Evolutionary conservation across 2,329 filamentous ascomycete species (phyloP).

Genomic region (Botrytis porri): DNA sequence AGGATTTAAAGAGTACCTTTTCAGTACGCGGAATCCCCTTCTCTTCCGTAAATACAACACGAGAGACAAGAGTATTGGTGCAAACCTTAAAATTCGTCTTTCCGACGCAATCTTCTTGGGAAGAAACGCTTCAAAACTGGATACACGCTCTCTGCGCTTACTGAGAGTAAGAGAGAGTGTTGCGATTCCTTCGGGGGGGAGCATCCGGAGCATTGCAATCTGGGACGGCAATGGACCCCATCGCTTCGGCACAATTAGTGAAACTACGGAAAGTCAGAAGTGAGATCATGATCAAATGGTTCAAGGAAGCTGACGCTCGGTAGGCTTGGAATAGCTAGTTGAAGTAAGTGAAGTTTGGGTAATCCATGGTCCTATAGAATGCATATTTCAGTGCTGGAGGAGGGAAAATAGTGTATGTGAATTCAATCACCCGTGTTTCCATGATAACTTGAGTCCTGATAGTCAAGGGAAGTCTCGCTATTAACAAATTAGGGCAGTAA

Average conservation of each 20-base stretch:
- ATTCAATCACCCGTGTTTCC: background rate
- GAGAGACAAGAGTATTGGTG: constrained; percentile 14
- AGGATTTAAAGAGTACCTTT: constrained; percentile 11
- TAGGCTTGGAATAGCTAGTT: constrained; percentile 7
- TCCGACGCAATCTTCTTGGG: constrained; percentile 11
- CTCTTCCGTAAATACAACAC: constrained; percentile 5
- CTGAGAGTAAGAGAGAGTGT: constrained; percentile 16
- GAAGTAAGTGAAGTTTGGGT: constrained; percentile 11
- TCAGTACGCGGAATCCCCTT: background rate
- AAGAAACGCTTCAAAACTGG: constrained; percentile 22
- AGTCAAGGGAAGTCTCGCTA: constrained; percentile 19
- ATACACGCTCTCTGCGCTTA: constrained; percentile 18
- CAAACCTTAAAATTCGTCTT: constrained; percentile 19
- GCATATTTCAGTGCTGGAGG: background rate
- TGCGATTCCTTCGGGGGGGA: constrained; percentile 13
- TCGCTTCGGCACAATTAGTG: background rate
- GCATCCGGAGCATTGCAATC: constrained; percentile 17
- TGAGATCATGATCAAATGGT: background rate
- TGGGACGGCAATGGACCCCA: background rate
- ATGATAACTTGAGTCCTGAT: background rate
- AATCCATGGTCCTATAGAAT: constrained; percentile 4
- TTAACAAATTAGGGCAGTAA: constrained; percentile 45
- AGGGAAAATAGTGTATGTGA: background rate
- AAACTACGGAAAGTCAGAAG: background rate
- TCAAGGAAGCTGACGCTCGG: constrained; percentile 1